Conservation (phyloP, 2,329 filamentous ascomycete genomes). For the Aspergillus quadricinctus region DNA sequence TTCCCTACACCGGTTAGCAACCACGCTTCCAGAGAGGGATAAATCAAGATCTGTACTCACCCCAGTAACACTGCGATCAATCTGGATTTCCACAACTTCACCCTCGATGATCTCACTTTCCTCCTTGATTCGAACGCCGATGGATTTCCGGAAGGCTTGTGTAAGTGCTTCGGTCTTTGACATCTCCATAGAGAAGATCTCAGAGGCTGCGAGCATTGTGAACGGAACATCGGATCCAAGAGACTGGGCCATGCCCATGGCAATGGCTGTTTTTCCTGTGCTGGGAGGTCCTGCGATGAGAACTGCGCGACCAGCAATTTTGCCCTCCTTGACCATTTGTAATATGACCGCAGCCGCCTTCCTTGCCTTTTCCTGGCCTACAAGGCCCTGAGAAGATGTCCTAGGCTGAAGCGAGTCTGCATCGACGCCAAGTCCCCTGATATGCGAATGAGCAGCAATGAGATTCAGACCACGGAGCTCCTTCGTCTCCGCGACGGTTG, state of each 20-base stretch:
- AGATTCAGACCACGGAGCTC: constrained; percentile 95
- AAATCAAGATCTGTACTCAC: constrained; percentile 34
- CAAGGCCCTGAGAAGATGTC: constrained; percentile 79
- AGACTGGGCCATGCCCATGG: constrained; percentile 98
- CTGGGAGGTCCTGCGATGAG: constrained; percentile 93
- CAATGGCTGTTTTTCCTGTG: constrained; percentile 97
- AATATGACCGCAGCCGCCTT: constrained; percentile 95
- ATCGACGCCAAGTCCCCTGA: constrained; percentile 91
- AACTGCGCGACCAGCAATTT: constrained; percentile 92
- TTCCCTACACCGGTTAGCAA: constrained; percentile 51
- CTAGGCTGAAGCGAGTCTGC: constrained; percentile 84
- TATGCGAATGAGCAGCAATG: constrained; percentile 97
- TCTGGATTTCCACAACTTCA: constrained; percentile 98
- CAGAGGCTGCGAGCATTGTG: constrained; percentile 89
- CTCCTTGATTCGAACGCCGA: constrained; percentile 96
- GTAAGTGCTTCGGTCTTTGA: constrained; percentile 98
- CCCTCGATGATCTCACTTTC: constrained; percentile 99
- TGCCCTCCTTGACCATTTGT: constrained; percentile 98
- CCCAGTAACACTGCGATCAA: constrained; percentile 92
- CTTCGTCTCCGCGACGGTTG: constrained; percentile 89
- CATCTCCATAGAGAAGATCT: constrained; percentile 99
- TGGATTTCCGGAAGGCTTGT: constrained; percentile 98
- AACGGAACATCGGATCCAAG: constrained; percentile 93
- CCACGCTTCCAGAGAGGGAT: constrained; percentile 1
- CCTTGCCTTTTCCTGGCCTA: constrained; percentile 92